Evolutionary conservation across 257 asterid species (phyloP), one percentile per base, ranked within the genome.

Genomic region (Solanum sitiens): DNA sequence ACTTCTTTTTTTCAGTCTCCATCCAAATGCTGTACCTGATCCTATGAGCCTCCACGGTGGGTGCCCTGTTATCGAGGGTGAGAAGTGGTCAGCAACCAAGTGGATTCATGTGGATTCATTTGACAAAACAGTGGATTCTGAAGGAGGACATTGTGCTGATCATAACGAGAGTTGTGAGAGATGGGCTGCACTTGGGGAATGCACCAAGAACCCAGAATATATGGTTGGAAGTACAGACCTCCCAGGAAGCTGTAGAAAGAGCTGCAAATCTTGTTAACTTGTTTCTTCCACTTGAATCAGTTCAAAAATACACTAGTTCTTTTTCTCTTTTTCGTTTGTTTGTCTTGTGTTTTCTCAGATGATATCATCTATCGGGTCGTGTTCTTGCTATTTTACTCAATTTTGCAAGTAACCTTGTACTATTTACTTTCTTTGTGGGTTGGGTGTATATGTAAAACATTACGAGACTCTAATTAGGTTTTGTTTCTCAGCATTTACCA

Each of bases 61-160:
- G 11, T 95, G 98, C 92, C 98, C 98, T 0, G 99, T 97, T 89
- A 93, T 95, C 9, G 94, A 94, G 89, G 99, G 99, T 27, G 99
- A 95, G 93, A 97, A 97, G 87, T 97, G 99, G 99, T 97, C 99
- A 0, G 99, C 99, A 1, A 97, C 99, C 50, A 97, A 97, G 91
- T 97, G 99, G 99, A 94, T 97, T 85, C 99, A 95, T 50, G 99
- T 97, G 14, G 96, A 94, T 89, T 92, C 94, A 39, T 97, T 97
- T 45, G 98, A 95, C 91, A 93, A 89, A 92, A 86, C 89, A 20
- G 79, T 94, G 86, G 95, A 93, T 45, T 82, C 93, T 42, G 83
- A 89, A 13, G 96, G 91, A 15, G 98, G 91, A 65, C 87, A 89
- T 83, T 97, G 99, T 90, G 37, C 89, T 0, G 96, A 97, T 83